phyloP scores from a whole-genome alignment of 176 grass and related monocot species.

The Hyparrhenia diplandra region DNA sequence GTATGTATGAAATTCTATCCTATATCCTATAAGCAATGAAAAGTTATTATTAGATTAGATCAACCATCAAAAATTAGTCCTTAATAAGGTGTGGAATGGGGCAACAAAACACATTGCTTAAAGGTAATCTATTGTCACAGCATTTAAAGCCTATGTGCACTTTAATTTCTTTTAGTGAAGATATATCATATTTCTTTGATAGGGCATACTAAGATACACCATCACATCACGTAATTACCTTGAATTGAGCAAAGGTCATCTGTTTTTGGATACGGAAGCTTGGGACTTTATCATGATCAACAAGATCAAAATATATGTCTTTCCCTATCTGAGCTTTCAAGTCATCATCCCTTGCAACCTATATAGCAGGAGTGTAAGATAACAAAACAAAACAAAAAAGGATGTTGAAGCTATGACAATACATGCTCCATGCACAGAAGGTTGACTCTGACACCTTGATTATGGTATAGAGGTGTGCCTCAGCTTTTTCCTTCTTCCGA shows the following conservation, averaged over 20 bases:
- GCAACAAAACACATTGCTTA: neutral
- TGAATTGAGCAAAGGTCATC: slow-evolving; percentile 75
- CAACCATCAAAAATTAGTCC: slow-evolving; percentile 16
- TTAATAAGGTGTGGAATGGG: neutral
- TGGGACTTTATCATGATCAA: slow-evolving; percentile 93
- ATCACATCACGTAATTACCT: slow-evolving; percentile 47
- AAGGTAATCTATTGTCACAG: neutral
- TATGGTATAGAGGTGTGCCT: slow-evolving; percentile 97
- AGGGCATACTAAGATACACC: slow-evolving; percentile 3
- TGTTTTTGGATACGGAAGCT: slow-evolving; percentile 97
- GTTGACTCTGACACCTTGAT: slow-evolving; percentile 68
- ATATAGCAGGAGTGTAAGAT: slow-evolving; percentile 24
- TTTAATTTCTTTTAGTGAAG: slow-evolving; percentile 1
- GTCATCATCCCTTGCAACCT: slow-evolving; percentile 91
- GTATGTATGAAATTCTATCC: neutral
- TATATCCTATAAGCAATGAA: slow-evolving; percentile 8
- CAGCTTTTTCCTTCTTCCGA: slow-evolving; percentile 97
- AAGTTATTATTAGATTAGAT: neutral
- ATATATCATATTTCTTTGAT: neutral
- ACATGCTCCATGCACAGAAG: slow-evolving; percentile 6
- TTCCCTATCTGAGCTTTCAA: slow-evolving; percentile 84
- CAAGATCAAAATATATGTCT: slow-evolving; percentile 98
- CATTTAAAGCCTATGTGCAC: neutral
- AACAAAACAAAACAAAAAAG: slow-evolving; percentile 13
- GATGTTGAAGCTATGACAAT: neutral